Conservation (phyloP, 768 basidiomycete genomes). For the Serendipita indica region DNA sequence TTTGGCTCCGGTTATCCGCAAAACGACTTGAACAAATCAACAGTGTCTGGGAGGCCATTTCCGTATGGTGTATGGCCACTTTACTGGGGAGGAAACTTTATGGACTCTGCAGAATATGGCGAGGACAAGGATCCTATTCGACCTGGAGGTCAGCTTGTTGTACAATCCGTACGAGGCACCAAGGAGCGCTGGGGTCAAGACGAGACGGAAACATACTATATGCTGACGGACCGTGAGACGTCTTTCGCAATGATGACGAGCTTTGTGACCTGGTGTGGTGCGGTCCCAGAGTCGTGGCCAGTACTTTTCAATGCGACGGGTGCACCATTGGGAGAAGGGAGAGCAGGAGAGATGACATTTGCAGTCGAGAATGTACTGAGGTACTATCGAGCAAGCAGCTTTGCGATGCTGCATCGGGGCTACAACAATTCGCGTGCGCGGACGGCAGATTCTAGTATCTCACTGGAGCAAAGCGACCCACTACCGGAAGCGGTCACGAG, state of each 20-base stretch:
- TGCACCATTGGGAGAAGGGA: too few relatives aligned
- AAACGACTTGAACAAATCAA: neutral
- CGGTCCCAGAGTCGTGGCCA: neutral
- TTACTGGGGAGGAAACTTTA: neutral
- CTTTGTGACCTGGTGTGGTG: neutral
- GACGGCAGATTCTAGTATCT: neutral
- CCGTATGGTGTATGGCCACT: neutral
- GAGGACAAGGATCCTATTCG: neutral
- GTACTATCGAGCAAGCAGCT: conserved; percentile 13
- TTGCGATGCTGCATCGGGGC: conserved; percentile 10
- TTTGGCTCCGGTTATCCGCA: neutral
- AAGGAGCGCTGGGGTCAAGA: neutral
- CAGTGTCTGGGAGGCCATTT: neutral
- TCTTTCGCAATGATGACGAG: neutral
- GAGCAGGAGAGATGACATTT: neutral
- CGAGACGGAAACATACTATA: neutral
- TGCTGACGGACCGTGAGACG: neutral
- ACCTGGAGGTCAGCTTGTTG: conserved; percentile 1
- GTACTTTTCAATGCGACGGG: neutral
- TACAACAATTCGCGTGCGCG: conserved; percentile 13
- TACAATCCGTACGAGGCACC: neutral
- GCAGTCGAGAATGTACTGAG: conserved; percentile 4
- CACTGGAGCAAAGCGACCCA: neutral
- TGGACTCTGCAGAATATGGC: conserved; percentile 1
- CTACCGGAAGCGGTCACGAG: neutral